phyloP scores from a whole-genome alignment of 257 asterid species.

The Nicotiana otophora region DNA sequence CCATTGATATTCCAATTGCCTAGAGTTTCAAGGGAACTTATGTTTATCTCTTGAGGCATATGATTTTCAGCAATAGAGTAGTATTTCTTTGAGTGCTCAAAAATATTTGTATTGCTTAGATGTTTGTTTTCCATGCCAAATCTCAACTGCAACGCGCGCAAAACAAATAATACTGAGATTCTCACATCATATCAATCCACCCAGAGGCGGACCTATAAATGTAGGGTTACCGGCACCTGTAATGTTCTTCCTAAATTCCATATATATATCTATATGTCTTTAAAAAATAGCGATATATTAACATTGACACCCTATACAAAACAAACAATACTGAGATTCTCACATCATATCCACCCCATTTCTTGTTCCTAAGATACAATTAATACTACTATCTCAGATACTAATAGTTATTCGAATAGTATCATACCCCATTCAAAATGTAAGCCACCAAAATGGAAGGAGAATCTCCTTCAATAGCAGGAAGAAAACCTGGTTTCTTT shows the following conservation, averaged over 20 bases:
- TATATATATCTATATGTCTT: no score
- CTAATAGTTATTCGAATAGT: neutral
- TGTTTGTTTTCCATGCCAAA: neutral
- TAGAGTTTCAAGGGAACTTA: constrained; percentile 35
- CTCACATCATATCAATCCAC: neutral
- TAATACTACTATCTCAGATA: neutral
- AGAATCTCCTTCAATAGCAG: constrained; percentile 37
- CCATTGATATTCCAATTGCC: constrained; percentile 47
- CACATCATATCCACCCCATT: neutral
- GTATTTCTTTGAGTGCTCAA: constrained; percentile 60
- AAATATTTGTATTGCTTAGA: constrained; percentile 31
- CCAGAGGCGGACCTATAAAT: no score
- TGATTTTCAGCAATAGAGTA: constrained; percentile 58
- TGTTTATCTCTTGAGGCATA: constrained; percentile 53
- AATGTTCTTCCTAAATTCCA: no score
- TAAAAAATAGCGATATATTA: no score
- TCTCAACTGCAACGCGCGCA: constrained; percentile 37
- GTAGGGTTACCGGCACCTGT: no score
- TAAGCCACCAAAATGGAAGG: constrained; percentile 43
- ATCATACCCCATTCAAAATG: constrained; percentile 29
- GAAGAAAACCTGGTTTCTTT: constrained; percentile 38
- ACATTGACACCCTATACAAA: neutral
- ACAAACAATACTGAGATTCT: neutral
- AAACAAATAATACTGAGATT: neutral
- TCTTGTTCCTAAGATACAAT: neutral